These are phyloP conservation scores for Hibiscus syriacus DNA, from an alignment of 345 rosid species.

Conservation along the genomic window DNA sequence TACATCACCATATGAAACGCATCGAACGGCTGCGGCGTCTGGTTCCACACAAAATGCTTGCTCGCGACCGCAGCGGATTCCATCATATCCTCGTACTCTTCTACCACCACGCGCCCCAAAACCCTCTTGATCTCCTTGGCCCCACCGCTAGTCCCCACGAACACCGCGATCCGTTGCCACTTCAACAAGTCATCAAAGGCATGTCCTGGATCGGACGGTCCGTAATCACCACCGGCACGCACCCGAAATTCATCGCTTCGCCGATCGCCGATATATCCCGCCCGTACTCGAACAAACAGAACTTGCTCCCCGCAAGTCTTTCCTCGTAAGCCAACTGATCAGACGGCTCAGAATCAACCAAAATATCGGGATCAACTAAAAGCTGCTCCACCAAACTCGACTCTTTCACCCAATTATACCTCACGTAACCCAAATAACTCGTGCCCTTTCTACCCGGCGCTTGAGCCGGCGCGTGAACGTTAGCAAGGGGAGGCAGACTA, in stretches of 20 bases:
- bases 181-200: conserved; percentile 45
- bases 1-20: too few species aligned
- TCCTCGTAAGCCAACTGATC: conserved; percentile 22
- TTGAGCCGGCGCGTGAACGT: background rate
- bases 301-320: conserved; percentile 28
- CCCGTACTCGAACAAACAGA: conserved; percentile 44
- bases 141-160: too few species aligned
- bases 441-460: conserved; percentile 7
- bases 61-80: conserved; percentile 26
- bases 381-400: conserved; percentile 18
- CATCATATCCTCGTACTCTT: conserved; percentile 23
- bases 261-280: conserved; percentile 30
- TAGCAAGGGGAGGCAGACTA: conserved; percentile 32
- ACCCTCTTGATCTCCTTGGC: conserved; percentile 26
- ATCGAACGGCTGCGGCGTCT: conserved; percentile 27
- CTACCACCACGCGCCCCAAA: conserved; percentile 20
- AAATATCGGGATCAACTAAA: conserved; percentile 26
- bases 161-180: conserved; percentile 44
- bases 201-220: conserved; percentile 50
- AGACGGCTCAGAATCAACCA: conserved; percentile 41
- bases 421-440: conserved; percentile 25
- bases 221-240: conserved; percentile 46
- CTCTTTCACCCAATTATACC: conserved; percentile 20
- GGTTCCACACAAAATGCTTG: conserved; percentile 43
- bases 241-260: conserved; percentile 45